Percentiles rank a stretch among this genome's conserved stretches.
Evolutionary conservation across 2,329 filamentous ascomycete genomes (phyloP).

Genomic region (Colletotrichum tropicicola): DNA sequence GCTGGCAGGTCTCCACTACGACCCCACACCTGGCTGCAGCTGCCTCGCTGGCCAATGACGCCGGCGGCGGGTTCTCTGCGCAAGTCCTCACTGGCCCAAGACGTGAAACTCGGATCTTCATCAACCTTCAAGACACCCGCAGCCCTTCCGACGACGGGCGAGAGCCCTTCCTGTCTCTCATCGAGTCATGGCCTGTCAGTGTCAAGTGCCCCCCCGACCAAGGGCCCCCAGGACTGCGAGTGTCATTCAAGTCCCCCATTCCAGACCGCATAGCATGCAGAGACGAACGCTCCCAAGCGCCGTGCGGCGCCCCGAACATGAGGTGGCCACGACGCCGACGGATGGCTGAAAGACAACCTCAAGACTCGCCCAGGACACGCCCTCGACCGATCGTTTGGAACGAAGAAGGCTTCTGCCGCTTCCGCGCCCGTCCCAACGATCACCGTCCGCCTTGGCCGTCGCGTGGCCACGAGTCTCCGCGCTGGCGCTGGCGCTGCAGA

Average conservation of each 20-base stretch:
- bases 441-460: neutral
- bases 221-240: neutral
- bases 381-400: neutral
- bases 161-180: conserved; percentile 6
- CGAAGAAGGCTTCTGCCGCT: neutral
- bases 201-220: neutral
- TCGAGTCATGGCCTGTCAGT: conserved; percentile 19
- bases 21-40: neutral
- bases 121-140: conserved; percentile 10
- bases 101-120: conserved; percentile 27
- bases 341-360: neutral
- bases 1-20: neutral
- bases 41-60: neutral
- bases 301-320: neutral
- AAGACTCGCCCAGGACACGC: neutral
- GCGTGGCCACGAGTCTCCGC: too few species aligned
- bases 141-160: conserved; percentile 12
- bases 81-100: too few species aligned
- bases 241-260: neutral
- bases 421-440: too few species aligned
- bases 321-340: neutral
- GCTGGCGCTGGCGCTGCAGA: too few species aligned
- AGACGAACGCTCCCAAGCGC: neutral
- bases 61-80: neutral
- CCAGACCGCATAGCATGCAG: neutral